A percentile compares a stretch with the other conserved stretches of the same genome.
phyloP scores from a whole-genome alignment of 2,329 filamentous ascomycete genomes.

The Arthroderma uncinatum region DNA sequence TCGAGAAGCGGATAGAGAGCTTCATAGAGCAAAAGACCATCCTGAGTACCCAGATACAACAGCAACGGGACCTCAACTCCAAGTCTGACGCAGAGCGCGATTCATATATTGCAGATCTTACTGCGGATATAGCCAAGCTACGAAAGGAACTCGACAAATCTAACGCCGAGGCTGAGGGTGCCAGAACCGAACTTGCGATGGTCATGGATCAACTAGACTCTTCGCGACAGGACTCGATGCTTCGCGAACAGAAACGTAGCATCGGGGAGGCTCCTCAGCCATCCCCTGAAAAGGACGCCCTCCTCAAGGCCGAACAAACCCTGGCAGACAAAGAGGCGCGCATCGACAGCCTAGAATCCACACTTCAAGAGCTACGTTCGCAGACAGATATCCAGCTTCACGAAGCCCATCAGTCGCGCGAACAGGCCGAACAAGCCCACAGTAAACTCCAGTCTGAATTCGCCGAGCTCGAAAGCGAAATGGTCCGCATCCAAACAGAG shows the following conservation, averaged over 20 bases:
- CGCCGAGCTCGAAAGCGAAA: slow-evolving; percentile 48
- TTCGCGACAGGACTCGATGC: slow-evolving; percentile 28
- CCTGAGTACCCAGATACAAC: slow-evolving; percentile 82
- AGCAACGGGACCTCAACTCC: slow-evolving; percentile 84
- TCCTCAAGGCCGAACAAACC: slow-evolving; percentile 16
- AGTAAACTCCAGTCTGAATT: slow-evolving; percentile 40
- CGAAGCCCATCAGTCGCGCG: slow-evolving; percentile 21
- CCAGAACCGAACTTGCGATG: slow-evolving; percentile 31
- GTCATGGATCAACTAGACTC: slow-evolving; percentile 36
- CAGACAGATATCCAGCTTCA: slow-evolving; percentile 28
- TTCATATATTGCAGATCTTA: slow-evolving; percentile 36
- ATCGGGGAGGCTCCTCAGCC: slow-evolving; percentile 18
- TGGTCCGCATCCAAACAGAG: slow-evolving; percentile 59
- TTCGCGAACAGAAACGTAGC: slow-evolving; percentile 26
- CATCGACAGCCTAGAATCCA: slow-evolving; percentile 16
- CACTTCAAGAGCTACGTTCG: slow-evolving; percentile 20
- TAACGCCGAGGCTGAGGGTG: slow-evolving; percentile 30
- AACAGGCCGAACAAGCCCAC: slow-evolving; percentile 28
- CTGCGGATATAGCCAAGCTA: slow-evolving; percentile 45
- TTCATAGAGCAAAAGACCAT: slow-evolving; percentile 82
- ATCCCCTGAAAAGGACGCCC: slow-evolving; percentile 19
- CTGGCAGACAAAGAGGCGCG: slow-evolving; percentile 17
- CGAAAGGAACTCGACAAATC: slow-evolving; percentile 53
- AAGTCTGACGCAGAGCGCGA: slow-evolving; percentile 59
- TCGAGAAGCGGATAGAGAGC: slow-evolving; percentile 64